phyloP scores from a whole-genome alignment of 768 basidiomycete genomes.

The Suillus lakei region DNA sequence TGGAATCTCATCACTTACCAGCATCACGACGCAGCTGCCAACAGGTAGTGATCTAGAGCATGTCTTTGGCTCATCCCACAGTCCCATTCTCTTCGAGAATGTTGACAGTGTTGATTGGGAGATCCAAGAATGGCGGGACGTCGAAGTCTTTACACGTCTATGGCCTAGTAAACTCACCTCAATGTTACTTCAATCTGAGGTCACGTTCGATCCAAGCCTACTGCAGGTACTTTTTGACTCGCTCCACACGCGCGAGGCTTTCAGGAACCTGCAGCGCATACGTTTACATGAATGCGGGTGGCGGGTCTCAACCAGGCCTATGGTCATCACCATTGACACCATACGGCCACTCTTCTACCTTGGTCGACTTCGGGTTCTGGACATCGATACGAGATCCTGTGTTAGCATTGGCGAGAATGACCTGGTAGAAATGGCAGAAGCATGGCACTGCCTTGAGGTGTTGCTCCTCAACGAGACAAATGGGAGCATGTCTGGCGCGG shows the following conservation, averaged over 20 bases:
- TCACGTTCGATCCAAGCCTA: not conserved
- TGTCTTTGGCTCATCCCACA: not conserved
- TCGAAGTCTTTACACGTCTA: not conserved
- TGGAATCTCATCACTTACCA: not conserved
- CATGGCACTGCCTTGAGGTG: slow-evolving; percentile 48
- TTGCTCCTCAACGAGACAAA: slow-evolving; percentile 42
- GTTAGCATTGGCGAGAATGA: slow-evolving; percentile 42
- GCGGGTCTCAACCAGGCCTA: no score
- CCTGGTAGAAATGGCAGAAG: slow-evolving; percentile 46
- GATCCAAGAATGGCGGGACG: not conserved
- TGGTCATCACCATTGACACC: slow-evolving; percentile 19
- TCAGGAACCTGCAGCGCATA: not conserved
- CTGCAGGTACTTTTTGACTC: not conserved
- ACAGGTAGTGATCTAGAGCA: not conserved
- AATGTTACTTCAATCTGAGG: not conserved
- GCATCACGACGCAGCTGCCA: not conserved
- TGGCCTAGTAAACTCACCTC: not conserved
- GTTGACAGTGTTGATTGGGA: not conserved
- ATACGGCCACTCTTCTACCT: slow-evolving; percentile 41
- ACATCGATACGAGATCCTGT: slow-evolving; percentile 29
- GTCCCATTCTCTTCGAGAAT: not conserved
- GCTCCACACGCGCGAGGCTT: not conserved
- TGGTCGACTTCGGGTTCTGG: slow-evolving; percentile 37
- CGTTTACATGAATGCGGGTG: not conserved
- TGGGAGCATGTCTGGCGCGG: not conserved